A percentile compares a stretch with the other conserved stretches of the same genome.
Conservation (phyloP, 1,139 yeast genomes). For the Sugiyamaella neomexicana region DNA sequence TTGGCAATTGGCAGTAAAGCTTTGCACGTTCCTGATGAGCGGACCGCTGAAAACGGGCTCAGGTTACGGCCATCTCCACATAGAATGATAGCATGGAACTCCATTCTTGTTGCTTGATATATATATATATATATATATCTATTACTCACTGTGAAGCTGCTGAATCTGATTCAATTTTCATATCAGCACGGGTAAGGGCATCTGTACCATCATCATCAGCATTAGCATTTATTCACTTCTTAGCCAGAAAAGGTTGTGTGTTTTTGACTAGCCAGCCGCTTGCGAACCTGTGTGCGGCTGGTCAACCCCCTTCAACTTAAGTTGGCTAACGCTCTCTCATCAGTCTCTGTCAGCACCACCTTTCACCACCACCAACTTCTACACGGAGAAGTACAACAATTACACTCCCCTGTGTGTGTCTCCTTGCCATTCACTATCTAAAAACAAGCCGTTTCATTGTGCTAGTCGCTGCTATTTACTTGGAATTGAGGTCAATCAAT, state of each 20-base stretch:
- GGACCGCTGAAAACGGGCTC: constrained; percentile 62
- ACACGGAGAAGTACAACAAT: no score
- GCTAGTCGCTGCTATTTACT: background rate
- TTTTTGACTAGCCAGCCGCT: no score
- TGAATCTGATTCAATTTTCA: background rate
- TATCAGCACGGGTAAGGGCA: background rate
- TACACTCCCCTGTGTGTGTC: no score
- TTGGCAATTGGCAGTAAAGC: constrained; percentile 89
- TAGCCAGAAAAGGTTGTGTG: no score
- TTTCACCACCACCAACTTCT: background rate
- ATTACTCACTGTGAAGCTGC: background rate
- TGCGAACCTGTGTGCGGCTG: no score
- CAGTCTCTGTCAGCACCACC: constrained; percentile 1
- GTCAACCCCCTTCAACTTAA: no score
- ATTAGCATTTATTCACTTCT: no score
- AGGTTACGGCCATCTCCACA: constrained; percentile 82
- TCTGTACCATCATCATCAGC: background rate
- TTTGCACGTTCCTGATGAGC: constrained; percentile 65
- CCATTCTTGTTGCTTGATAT: constrained; percentile 50
- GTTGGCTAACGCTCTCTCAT: no score
- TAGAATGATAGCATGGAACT: constrained; percentile 84
- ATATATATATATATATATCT: background rate
- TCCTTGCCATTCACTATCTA: no score
- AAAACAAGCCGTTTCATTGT: no score
- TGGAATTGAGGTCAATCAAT: background rate